phyloP scores from a whole-genome alignment of 2,329 filamentous ascomycete genomes.

The Alternaria ventricosa region DNA sequence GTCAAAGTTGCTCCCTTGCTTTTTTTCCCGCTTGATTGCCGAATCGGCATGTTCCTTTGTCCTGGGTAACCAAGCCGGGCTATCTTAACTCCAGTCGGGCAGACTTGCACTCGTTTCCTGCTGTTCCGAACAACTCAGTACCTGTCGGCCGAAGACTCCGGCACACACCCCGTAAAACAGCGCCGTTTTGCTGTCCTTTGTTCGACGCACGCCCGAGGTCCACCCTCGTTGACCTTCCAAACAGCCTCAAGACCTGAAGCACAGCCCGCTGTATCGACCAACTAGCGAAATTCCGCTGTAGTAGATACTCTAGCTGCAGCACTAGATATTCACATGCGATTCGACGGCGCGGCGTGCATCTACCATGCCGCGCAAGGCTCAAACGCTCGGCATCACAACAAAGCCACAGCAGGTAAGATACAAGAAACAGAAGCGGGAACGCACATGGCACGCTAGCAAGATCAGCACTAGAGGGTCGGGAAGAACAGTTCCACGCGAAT shows the following conservation, averaged over 20 bases:
- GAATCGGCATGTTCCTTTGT: neutral
- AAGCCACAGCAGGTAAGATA: neutral
- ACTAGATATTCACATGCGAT: neutral
- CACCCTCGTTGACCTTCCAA: neutral
- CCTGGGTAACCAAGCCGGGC: neutral
- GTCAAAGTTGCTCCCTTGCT: neutral
- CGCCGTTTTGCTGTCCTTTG: neutral
- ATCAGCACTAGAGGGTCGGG: constrained; percentile 8
- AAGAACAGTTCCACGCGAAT: constrained; percentile 11
- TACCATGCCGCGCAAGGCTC: neutral
- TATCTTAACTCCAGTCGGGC: neutral
- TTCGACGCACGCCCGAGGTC: neutral
- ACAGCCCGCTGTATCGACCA: neutral
- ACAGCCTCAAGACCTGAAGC: neutral
- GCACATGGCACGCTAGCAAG: constrained; percentile 13
- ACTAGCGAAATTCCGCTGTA: neutral
- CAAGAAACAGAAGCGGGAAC: constrained; percentile 7
- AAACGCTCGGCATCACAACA: neutral
- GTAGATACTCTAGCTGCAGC: neutral
- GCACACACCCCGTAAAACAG: neutral
- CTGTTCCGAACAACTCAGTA: neutral
- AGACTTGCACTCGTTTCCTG: neutral
- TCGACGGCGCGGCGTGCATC: neutral
- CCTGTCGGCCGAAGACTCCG: neutral
- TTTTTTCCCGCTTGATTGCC: neutral